Conservation (phyloP, 2,329 filamentous ascomycete genomes). For the Fusarium torreyae region DNA sequence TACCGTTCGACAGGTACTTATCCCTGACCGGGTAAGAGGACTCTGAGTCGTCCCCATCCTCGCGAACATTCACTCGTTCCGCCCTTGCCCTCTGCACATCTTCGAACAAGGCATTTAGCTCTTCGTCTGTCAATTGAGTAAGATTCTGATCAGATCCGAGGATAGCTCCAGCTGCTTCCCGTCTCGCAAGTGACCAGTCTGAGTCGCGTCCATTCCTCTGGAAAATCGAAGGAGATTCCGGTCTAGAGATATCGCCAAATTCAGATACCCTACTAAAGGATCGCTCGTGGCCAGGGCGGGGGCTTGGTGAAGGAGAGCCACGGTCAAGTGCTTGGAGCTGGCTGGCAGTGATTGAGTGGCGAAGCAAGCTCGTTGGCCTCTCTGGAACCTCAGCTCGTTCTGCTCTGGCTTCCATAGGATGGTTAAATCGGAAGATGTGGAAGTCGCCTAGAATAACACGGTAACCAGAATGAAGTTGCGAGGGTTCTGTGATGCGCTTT, state of each 20-base stretch:
- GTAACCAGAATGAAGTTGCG: constrained; percentile 89
- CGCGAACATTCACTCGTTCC: constrained; percentile 78
- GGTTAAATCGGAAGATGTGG: constrained; percentile 98
- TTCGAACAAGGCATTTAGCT: constrained; percentile 93
- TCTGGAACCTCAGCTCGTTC: constrained; percentile 83
- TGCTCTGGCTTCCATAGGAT: constrained; percentile 94
- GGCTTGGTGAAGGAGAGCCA: constrained; percentile 72
- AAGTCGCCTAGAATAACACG: constrained; percentile 97
- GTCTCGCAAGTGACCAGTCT: constrained; percentile 93
- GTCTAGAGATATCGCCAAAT: constrained; percentile 77
- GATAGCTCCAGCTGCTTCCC: constrained; percentile 93
- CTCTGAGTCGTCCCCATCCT: constrained; percentile 90
- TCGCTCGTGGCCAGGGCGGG: constrained; percentile 80
- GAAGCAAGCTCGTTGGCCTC: constrained; percentile 78
- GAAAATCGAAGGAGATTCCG: constrained; percentile 83
- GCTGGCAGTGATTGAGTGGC: constrained; percentile 81
- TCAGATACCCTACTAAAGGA: constrained; percentile 87
- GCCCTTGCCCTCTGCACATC: constrained; percentile 92
- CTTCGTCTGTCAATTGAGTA: constrained; percentile 89
- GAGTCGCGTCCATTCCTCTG: constrained; percentile 80
- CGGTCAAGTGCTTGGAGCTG: constrained; percentile 73
- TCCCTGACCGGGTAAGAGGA: constrained; percentile 93
- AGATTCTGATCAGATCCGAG: constrained; percentile 94
- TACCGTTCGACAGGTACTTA: constrained; percentile 95
- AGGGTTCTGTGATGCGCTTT: constrained; percentile 87